Base-by-base conservation (phyloP, 2,329 filamentous ascomycete genomes). In the Didymella keratinophila region DNA sequence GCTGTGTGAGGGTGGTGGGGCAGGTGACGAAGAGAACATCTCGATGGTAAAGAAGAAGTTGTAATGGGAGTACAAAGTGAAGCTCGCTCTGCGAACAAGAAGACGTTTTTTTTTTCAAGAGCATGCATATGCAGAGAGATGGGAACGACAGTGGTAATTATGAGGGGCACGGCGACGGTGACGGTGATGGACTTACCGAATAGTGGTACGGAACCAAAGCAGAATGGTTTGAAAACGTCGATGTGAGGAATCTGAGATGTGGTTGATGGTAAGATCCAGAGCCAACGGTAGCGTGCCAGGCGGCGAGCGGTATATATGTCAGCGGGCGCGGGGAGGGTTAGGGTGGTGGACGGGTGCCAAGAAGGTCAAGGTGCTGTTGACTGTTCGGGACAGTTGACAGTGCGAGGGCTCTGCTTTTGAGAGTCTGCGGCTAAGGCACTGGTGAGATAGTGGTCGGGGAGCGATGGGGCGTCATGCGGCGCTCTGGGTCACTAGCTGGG, bases 391-490 rank as follows among this genome's bases (percentile, higher is more conserved):
- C 61, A 65, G 72, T 67, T 63, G 67, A 62, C 66, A 60, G 70
- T 62, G 71, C 70, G 67, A 73, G 67, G 68, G 63, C 61, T 71
- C 66, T 73, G 69, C 66, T 76, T 73, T 73, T 75, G 68, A 72
- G 61, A 68, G 69, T 42, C 36, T 68, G 72, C 69, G 69, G 72
- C 72, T 73, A 74, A 69, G 71, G 69, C 63, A 65, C 59, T 71
- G 70, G 72, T 71, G 67, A 70, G 68, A 69, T 66, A 66, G 62
- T 72, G 69, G 64, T 67, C 63, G 62, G 60, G 59, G 66, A 68
- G 61, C 53, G 70, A 65, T 71, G 70, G 69, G 70, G 70, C 71
- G 70, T 72, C 71, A 72, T 73, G 72, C 71, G 70, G 71, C 70
- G 70, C 60, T 67, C 64, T 65, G 62, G 60, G 66, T 62, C 56